Base-by-base conservation (phyloP, 805 yeast species). In the Maudiozyma serrabonitensis region DNA sequence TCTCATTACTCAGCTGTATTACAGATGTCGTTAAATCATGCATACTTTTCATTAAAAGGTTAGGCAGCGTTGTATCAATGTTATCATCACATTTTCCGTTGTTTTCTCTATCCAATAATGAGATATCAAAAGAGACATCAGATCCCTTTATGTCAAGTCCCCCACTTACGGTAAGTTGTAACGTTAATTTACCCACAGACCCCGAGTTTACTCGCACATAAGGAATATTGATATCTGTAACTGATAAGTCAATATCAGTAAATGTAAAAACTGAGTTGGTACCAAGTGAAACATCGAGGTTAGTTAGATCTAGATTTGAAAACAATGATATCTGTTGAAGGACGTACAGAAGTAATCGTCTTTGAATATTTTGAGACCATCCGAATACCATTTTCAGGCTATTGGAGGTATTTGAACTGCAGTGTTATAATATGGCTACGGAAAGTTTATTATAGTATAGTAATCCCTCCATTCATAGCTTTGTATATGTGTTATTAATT, bases 341-440 rank as follows among this genome's bases (percentile, higher is more conserved):
- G 4, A 89, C 79, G 64, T 87, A 88, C 41, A 85, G 79, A 41
- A 90, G 76, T 38, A 89, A 75, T 57, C 95, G 73, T 67, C 86
- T 84, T 60, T 89, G 96, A 41, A 90, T 73, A 66, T 84, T 86
- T 63, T 83, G 91, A 6, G 95, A 91, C 65, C 87, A 75, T 95
- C 95, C 87, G 38, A 62, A 62, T 18, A 52, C 54, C 56, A 54
- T 54, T 2, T 23, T 26, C n/a, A 16, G 32, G 32, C 8, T 28
- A 28, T 28, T 28, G 32, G 32, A 28, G 9, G 32, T 8, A 11
- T 28, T 28, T 28, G 23, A 28, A 8, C 32, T 7, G 38, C 15
- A n/a, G 18, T 35, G 18, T 16, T 6, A 35, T 15, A n/a, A 35
- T 15, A 35, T 35, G 6, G n/a, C 35, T 32, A 13, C 35, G 1